These are phyloP conservation scores for Raddia guianensis DNA, from an alignment of 176 grass and related monocot species.

Conservation along the genomic window DNA sequence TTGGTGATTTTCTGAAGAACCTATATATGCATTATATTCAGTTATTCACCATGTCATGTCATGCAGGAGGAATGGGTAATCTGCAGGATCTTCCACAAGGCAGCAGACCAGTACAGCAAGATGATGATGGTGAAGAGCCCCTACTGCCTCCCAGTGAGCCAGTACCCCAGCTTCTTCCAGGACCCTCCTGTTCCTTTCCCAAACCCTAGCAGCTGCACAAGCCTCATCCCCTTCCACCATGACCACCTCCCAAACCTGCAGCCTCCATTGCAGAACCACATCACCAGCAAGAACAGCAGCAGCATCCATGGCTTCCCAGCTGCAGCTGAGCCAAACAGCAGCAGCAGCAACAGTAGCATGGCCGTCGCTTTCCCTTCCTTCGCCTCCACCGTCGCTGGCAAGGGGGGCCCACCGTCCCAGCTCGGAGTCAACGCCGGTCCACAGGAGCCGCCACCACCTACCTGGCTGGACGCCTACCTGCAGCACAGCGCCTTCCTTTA, in stretches of 20 bases:
- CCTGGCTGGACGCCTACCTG: slow-evolving; percentile 68
- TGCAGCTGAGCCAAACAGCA: slow-evolving; percentile 19
- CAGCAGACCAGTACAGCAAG: slow-evolving; percentile 59
- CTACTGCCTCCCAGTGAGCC: slow-evolving; percentile 48
- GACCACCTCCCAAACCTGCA: slow-evolving; percentile 52
- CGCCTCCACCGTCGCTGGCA: slow-evolving; percentile 30
- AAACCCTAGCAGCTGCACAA: slow-evolving; percentile 55
- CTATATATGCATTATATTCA: too few relatives aligned
- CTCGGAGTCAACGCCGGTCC: slow-evolving; percentile 50
- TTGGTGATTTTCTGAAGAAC: slow-evolving; percentile 20
- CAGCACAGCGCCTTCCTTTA: slow-evolving; percentile 60
- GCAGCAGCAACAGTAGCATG: neutral
- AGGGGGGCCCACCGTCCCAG: neutral
- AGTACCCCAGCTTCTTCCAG: slow-evolving; percentile 43
- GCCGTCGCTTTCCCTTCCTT: slow-evolving; percentile 44
- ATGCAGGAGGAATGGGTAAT: slow-evolving; percentile 97
- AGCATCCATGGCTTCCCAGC: slow-evolving; percentile 24
- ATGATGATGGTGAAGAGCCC: slow-evolving; percentile 60
- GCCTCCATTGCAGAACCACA: slow-evolving; percentile 39
- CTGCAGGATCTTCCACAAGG: slow-evolving; percentile 96
- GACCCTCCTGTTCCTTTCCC: slow-evolving; percentile 40
- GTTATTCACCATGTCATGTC: neutral
- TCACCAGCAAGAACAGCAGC: slow-evolving; percentile 16
- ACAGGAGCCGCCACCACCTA: slow-evolving; percentile 56
- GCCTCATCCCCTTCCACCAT: slow-evolving; percentile 46